phyloP scores from a whole-genome alignment of 2,329 filamentous ascomycete species.

The Monosporascus ibericus region DNA sequence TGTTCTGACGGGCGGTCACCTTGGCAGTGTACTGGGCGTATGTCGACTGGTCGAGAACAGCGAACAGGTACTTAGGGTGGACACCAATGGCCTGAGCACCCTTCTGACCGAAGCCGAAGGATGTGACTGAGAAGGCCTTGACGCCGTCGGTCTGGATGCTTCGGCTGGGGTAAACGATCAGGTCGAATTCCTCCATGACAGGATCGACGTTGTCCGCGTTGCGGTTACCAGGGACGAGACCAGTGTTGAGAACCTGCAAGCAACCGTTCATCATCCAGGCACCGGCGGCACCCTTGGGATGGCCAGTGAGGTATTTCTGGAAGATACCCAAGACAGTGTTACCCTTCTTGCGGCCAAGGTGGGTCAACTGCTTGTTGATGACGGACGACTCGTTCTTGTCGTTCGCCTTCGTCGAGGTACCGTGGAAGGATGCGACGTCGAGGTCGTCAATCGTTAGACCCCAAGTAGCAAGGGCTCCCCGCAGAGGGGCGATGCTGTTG shows the following conservation, averaged over 20 bases:
- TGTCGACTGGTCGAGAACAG: slow-evolving; percentile 80
- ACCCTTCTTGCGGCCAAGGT: slow-evolving; percentile 92
- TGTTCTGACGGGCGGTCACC: slow-evolving; percentile 93
- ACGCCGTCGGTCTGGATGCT: slow-evolving; percentile 95
- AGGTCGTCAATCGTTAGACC: slow-evolving; percentile 96
- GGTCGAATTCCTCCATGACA: slow-evolving; percentile 94
- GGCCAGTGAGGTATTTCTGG: slow-evolving; percentile 98
- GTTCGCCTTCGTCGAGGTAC: slow-evolving; percentile 96
- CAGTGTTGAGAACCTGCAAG: slow-evolving; percentile 88
- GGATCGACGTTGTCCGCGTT: slow-evolving; percentile 97
- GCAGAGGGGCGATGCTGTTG: slow-evolving; percentile 85
- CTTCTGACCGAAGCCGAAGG: slow-evolving; percentile 99
- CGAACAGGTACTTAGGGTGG: slow-evolving; percentile 88
- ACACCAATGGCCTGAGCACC: slow-evolving; percentile 95
- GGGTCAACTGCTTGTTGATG: slow-evolving; percentile 90
- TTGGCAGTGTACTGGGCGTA: slow-evolving; percentile 80
- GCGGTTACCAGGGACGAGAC: slow-evolving; percentile 91
- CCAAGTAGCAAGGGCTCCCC: slow-evolving; percentile 95
- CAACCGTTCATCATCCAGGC: slow-evolving; percentile 99
- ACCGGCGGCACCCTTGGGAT: slow-evolving; percentile 97
- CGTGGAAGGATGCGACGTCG: slow-evolving; percentile 94
- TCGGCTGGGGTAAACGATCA: slow-evolving; percentile 94
- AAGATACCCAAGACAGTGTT: slow-evolving; percentile 96
- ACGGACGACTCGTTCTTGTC: slow-evolving; percentile 99
- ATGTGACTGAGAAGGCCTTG: slow-evolving; percentile 98